Conservation (phyloP, 768 basidiomycete genomes). For the Xerocomellus dryophilus region DNA sequence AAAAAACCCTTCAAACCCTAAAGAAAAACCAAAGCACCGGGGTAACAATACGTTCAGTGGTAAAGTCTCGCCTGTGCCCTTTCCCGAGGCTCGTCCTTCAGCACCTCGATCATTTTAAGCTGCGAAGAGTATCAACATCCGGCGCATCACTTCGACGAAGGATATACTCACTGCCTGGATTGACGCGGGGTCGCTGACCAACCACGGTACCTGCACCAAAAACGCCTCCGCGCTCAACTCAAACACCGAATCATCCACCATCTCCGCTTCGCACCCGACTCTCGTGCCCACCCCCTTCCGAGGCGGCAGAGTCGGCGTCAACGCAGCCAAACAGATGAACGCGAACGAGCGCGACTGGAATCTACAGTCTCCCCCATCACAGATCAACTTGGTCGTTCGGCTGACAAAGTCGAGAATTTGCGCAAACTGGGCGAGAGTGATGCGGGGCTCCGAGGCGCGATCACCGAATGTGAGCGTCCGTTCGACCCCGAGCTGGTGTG, state of each 20-base stretch:
- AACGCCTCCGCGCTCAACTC: conserved; percentile 12
- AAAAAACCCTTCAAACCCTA: too few species aligned
- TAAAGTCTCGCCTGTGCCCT: neutral
- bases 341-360: neutral
- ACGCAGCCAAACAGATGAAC: too few species aligned
- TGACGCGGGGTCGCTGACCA: neutral
- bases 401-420: conserved; percentile 8
- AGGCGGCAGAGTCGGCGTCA: too few species aligned
- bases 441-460: neutral
- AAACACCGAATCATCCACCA: conserved; percentile 9
- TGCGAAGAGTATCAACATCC: neutral
- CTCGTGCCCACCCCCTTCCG: too few species aligned
- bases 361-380: conserved; percentile 1
- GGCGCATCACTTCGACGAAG: neutral
- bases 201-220: conserved; percentile 2
- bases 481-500: too few species aligned
- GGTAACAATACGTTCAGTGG: neutral
- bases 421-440: conserved; percentile 2
- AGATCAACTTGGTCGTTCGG: neutral
- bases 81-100: neutral
- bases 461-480: neutral
- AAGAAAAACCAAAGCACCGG: neutral
- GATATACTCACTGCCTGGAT: conserved; percentile 4
- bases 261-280: neutral
- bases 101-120: neutral